Percentiles rank a stretch among this genome's conserved stretches.
These are phyloP conservation scores for Paramecium caudatum DNA, from an alignment of 73 alveolate species.

Conservation along the genomic window DNA sequence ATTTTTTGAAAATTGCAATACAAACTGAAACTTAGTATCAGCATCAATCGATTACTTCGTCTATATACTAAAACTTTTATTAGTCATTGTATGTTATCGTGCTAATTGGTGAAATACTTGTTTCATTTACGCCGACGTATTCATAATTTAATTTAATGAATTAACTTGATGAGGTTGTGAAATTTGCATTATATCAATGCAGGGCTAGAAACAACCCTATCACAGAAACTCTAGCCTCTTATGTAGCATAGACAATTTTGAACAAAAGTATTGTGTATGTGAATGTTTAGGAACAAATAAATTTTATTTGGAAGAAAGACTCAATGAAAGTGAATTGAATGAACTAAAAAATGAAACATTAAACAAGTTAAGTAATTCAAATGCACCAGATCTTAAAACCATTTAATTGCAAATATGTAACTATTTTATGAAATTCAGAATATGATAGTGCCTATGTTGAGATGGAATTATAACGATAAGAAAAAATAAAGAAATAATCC, in stretches of 20 bases:
- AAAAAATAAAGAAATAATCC: slow-evolving; percentile 81
- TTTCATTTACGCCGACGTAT: not conserved
- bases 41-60: not conserved
- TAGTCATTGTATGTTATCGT: not conserved
- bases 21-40: slow-evolving; percentile 14
- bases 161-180: slow-evolving; percentile 90
- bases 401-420: slow-evolving; percentile 83
- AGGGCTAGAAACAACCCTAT: slow-evolving; percentile 94
- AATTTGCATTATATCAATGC: slow-evolving; percentile 90
- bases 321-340: slow-evolving; percentile 89
- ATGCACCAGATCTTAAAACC: slow-evolving; percentile 78
- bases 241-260: slow-evolving; percentile 89
- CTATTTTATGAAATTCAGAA: slow-evolving; percentile 51
- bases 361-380: slow-evolving; percentile 77
- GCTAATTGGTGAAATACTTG: not conserved
- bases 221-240: slow-evolving; percentile 96
- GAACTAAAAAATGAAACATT: slow-evolving; percentile 84
- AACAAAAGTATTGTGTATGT: slow-evolving; percentile 80
- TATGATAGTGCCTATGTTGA: slow-evolving; percentile 92
- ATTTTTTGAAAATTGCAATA: slow-evolving; percentile 6
- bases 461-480: slow-evolving; percentile 86
- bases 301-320: slow-evolving; percentile 85
- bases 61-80: not conserved
- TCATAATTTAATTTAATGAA: slow-evolving; percentile 80
- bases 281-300: slow-evolving; percentile 77